Conservation (phyloP, 2,329 filamentous ascomycete genomes). For the Fusarium anguioides region DNA sequence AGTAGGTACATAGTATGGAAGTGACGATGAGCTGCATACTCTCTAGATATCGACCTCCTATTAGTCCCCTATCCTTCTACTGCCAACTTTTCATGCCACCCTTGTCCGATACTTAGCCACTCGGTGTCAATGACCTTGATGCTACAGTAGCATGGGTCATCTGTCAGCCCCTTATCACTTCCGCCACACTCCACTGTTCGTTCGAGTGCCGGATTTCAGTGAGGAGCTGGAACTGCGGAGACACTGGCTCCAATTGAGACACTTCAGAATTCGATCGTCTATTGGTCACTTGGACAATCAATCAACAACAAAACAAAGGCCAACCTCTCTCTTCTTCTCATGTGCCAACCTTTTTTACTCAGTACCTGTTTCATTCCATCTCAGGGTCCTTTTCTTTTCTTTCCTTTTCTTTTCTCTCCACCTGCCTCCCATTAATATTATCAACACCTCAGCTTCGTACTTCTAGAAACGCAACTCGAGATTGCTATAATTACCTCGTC, state of each 20-base stretch:
- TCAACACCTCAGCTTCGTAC: constrained; percentile 1
- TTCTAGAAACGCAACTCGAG: neutral
- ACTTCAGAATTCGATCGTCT: neutral
- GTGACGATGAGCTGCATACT: constrained; percentile 23
- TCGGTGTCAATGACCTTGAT: constrained; percentile 24
- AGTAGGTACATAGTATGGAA: no score
- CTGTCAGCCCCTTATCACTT: constrained; percentile 23
- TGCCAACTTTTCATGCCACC: constrained; percentile 27
- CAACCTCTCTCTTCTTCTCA: constrained; percentile 16
- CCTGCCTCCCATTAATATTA: neutral
- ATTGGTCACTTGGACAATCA: constrained; percentile 27
- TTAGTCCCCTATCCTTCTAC: constrained; percentile 5
- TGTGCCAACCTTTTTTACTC: constrained; percentile 22
- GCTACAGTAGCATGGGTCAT: constrained; percentile 14
- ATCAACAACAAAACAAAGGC: constrained; percentile 40
- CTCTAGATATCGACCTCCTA: constrained; percentile 11
- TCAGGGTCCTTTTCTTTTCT: constrained; percentile 14
- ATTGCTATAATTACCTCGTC: constrained; percentile 13
- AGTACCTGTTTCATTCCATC: constrained; percentile 31
- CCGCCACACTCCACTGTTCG: constrained; percentile 14
- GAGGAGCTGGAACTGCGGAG: neutral
- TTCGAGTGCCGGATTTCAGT: constrained; percentile 10
- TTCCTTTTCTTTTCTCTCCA: neutral
- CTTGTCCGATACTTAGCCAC: constrained; percentile 23
- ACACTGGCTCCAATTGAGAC: constrained; percentile 18